Evolutionary conservation across 495 filamentous ascomycete genomes (phyloP), one percentile per base, ranked within the genome.

Genomic region (Podospora sp.): DNA sequence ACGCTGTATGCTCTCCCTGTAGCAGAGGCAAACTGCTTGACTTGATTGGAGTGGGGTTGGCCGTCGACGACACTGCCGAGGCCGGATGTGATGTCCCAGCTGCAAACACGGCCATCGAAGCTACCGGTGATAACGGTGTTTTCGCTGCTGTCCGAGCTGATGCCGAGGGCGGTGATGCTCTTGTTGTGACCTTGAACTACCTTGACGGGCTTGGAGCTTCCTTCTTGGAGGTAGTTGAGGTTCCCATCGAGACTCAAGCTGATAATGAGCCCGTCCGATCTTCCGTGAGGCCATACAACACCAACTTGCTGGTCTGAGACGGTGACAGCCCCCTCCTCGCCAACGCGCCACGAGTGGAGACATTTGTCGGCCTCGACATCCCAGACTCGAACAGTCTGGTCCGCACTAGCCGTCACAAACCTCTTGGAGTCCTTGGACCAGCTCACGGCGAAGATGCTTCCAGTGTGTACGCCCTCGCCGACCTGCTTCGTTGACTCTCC

Each of bases 111-210:
- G 51, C 95, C 95, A 61, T 98, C 95, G 69, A 91, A 95, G 76
- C 92, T 95, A 65, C 95, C 95, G 1, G 95, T 96, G 80, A 89
- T 91, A 24, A 98, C 69, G 11, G 90, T 92, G 24, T 83, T 75
- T 22, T 76, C 74, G 18, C 84, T 77, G 22, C 77, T 79, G 56
- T 83, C 83, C 0, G 76, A 75, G 3, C 80, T 78, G 24, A 83
- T 80, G 11, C 80, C 84, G 53, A 95, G 78, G 6, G 92, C 90
- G 2, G 93, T 97, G 74, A 97, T 89, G 72, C 86, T 92, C 80
- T 93, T 96, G 78, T 97, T 94, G 75, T 98, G 94, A n/a, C 95
- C 95, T 63, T 93, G 89, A 2, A 99, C 82, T 7, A 92, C 85
- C 75, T 83, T 87, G 66, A 82, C 82, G 6, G 92, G 91, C 58